Base-by-base conservation (phyloP, 148 eudicot species). In the Chenopodium formosanum region DNA sequence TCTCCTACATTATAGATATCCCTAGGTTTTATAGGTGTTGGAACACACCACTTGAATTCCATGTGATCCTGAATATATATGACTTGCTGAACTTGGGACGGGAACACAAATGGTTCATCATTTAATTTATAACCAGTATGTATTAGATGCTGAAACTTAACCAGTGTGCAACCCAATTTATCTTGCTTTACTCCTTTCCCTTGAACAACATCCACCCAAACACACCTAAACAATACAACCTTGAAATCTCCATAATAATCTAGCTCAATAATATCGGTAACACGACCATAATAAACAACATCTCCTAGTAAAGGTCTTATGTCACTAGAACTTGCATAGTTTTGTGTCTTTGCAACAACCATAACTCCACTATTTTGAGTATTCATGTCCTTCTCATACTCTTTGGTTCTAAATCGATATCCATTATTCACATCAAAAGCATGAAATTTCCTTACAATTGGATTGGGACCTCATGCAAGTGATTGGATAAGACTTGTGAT, bases 101-200 rank as follows among this genome's bases (percentile, higher is more conserved):
- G 64, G 8, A 74, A 29, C 77, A 74, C 77, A 74, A 74, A 74
- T 8, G 77, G 77, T 17, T 74, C 77, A 53, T 74, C 77, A 74
- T 23, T 74, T 12, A 74, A 46, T 46, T 4, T 46, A 46, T 8
- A 46, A 8, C 48, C 48, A 46, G 48, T 46, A 46, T 46, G 48
- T 46, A 46, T 46, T 46, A 46, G 48, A 46, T 1, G 48, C 48
- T 46, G 48, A 46, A 46, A 46, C 3, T 46, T 46, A 8, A 46
- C 48, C 9, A 46, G 9, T 46, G 48, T 46, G 9, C 48, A 46
- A 46, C 48, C 48, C 9, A 46, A 46, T 8, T 8, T 5, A 23
- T 46, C 48, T 46, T 46, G 6, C 48, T 46, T 46, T 46, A 46
- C 9, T 46, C 48, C 48, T 46, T 8, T 46, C 48, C 48, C 48